Conservation (phyloP, 1,139 yeast genomes). For the Diutina mesorugosa region DNA sequence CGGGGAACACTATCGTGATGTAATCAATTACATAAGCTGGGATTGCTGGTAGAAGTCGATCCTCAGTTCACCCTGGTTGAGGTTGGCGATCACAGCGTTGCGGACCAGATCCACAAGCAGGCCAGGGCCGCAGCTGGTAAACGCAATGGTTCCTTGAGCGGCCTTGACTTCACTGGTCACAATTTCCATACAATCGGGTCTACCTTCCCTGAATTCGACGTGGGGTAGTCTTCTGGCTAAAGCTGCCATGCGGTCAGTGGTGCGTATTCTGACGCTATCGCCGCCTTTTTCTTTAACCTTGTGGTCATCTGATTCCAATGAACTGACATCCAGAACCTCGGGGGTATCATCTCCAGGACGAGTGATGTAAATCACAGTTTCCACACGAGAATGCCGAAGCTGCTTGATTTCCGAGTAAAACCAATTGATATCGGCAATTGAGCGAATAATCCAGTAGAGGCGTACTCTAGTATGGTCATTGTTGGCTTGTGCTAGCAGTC, state of each 20-base stretch:
- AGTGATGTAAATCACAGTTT: slow-evolving; percentile 29
- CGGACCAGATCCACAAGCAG: slow-evolving; percentile 7
- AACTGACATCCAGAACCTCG: neutral
- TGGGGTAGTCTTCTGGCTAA: slow-evolving; percentile 5
- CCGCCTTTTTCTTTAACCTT: neutral
- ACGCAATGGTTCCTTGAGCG: slow-evolving; percentile 27
- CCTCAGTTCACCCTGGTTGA: slow-evolving; percentile 6
- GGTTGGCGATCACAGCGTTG: slow-evolving; percentile 5
- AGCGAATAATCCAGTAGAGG: slow-evolving; percentile 41
- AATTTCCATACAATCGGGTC: slow-evolving; percentile 20
- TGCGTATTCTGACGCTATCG: neutral
- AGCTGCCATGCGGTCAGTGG: neutral
- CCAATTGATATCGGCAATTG: slow-evolving; percentile 31
- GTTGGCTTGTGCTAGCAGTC: neutral
- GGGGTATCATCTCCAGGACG: slow-evolving; percentile 12
- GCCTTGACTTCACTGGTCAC: slow-evolving; percentile 22
- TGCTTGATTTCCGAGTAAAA: slow-evolving; percentile 33
- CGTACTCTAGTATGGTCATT: slow-evolving; percentile 11
- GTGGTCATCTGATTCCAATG: neutral
- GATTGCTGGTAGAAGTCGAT: slow-evolving; percentile 8
- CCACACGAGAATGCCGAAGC: slow-evolving; percentile 18
- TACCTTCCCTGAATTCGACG: slow-evolving; percentile 5
- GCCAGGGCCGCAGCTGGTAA: slow-evolving; percentile 31
- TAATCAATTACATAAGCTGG: slow-evolving; percentile 6
- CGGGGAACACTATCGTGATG: no score